Base-by-base conservation (phyloP, 2,329 filamentous ascomycete genomes). In the Parascedosporium putredinis region DNA sequence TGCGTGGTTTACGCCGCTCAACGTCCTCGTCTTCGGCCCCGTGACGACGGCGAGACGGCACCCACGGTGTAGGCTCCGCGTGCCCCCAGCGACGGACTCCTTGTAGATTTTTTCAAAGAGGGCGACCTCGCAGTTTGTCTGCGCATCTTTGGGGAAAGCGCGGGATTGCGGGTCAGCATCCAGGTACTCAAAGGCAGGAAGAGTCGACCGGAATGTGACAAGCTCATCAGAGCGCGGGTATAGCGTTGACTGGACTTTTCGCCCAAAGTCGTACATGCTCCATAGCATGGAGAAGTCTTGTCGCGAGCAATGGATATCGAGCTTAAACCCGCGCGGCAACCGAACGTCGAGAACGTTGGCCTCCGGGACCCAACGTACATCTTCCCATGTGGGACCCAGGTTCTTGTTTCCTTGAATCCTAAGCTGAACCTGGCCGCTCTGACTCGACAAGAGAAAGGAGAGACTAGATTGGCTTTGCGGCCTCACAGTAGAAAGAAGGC, bases 261-360 rank as follows among this genome's bases (percentile, higher is more conserved):
- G 78, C 23, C 85, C 87, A 62, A 94, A 91, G 52, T 95, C 88
- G 55, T 89, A 88, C 64, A 94, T 88, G 57, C 81, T 85, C 79
- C 84, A 90, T 9, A 95, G 67, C 54, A 78, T 81, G 53, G 83
- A 79, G 67, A 86, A 95, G 60, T 95, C 88, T n/a, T 77, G 70
- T 57, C 89, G 85, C 12, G 74, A 74, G 60, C 89, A 82, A 54
- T 84, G 80, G 16, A 93, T 68, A 18, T 77, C 78, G 38, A 95
- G 67, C 51, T 83, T 69, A 59, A 93, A 91, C 1, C 86, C 86
- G 55, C 87, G 80, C 1, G 86, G 84, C 16, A 95, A 67, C 53
- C 78, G 78, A 33, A 95, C 64, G 18, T 82, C 78, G 51, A 95
- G 73, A 0, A 78, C 75, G 53, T 74, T 76, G 5, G 74, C 73